Conservation (phyloP, 2,329 filamentous ascomycete genomes). For the Neopestalotiopsis sp. region DNA sequence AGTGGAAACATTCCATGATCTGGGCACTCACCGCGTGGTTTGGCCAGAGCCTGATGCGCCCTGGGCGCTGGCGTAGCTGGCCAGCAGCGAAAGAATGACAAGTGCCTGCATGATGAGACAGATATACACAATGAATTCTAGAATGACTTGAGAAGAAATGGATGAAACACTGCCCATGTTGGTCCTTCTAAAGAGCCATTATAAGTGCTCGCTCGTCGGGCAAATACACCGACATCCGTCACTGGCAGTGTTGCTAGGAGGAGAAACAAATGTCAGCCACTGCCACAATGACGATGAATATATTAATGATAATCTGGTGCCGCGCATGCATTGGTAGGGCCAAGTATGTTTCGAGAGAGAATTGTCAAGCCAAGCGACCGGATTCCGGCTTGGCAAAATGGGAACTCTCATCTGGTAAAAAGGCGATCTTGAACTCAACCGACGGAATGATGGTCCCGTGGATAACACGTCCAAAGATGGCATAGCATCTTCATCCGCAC, state of each 20-base stretch:
- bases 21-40: conserved; percentile 41
- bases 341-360: background rate
- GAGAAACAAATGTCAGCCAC: background rate
- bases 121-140: background rate
- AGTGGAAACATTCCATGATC: background rate
- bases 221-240: background rate
- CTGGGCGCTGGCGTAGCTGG: conserved; percentile 26
- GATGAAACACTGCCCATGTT: background rate
- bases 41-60: conserved; percentile 33
- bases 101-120: conserved; percentile 29
- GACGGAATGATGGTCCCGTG: conserved; percentile 6
- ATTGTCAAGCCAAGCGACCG: background rate
- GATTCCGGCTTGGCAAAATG: conserved; percentile 5
- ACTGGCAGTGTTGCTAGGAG: background rate
- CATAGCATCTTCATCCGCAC: background rate
- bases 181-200: background rate
- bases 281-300: background rate
- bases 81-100: conserved; percentile 24
- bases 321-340: background rate
- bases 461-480: background rate
- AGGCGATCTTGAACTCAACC: conserved; percentile 7
- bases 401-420: background rate
- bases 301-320: conserved; percentile 1
- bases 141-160: background rate
- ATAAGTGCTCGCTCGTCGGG: background rate